Evolutionary conservation across 2,329 filamentous ascomycete genomes (phyloP), one percentile per base, ranked within the genome.

Genomic region (Trichophyton equinum): DNA sequence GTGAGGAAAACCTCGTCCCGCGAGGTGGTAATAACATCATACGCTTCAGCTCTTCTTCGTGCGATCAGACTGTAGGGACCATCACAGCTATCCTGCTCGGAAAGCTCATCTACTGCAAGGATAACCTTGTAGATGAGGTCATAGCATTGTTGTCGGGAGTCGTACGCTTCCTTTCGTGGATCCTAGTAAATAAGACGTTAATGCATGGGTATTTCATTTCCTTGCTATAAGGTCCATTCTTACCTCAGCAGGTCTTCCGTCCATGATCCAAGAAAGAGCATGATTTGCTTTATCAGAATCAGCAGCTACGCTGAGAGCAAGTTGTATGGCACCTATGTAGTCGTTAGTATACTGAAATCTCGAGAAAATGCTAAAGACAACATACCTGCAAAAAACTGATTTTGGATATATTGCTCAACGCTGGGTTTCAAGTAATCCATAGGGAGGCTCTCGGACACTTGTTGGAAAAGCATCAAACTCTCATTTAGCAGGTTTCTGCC

Each of bases 1-100:
- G 89, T 95, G 72, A 97, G 87, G 77, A 99, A 99, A 3, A 96
- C 88, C 69, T 96, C 89, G 66, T 99, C 94, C 13, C 86, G 82
- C 0, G 92, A 95, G 62, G 82, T 83, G 70, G 95, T 89, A 67
- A 99, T 91, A 1, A 96, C 88, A 51, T 86, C 83, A 74, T 97
- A 96, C 0, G 94, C 92, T 75, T 99, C 92, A 57, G 84, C 83
- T 65, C 88, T 83, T 72, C 94, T 90, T 55, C 86, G 91, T 1
- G 86, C 85, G 20, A 88, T 82, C 11, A 89, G 74, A 0, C 90
- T 91, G 58, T 83, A 82, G 65, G 88, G 85, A 18, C 91, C 91
- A 68, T 96, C 91, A 61, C 89, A 85, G 0, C 88, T 87, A 67
- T 90, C 85, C 18, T 78, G 76, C 60, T 79, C 83, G 1, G 85